Evolutionary conservation across 306 rosid species (phyloP), one percentile per base, ranked within the genome.

Genomic region (Castanea crenata): DNA sequence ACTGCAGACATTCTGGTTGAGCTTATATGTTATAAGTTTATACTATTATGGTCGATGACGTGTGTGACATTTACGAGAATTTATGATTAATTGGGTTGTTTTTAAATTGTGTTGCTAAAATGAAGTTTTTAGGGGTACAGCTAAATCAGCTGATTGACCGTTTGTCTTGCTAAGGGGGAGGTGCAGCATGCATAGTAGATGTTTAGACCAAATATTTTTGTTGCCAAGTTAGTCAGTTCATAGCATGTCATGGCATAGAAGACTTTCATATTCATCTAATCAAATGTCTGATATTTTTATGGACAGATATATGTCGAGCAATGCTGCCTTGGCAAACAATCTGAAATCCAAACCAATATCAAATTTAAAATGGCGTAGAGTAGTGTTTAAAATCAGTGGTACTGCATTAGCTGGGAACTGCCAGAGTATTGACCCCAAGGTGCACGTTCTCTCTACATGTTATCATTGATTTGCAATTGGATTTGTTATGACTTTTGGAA

Each of bases 381-480:
- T 83, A 41, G 73, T 86, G 79, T 73, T 87, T 75, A 87, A 84
- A 84, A 83, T 86, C 38, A 86, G 87, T 11, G 90, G 85, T 65
- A 71, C 85, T 74, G 90, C 90, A 31, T 78, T 86, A 59, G 80
- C 81, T 54, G 90, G 90, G 75, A 84, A 83, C 73, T 74, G 85
- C 85, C 90, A 83, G 81, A 84, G 78, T 49, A 87, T 78, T 16
- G 90, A 87, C 58, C 86, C 84, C 55, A 76, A 84, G 90, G 90
- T 84, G 77, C 69, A 59, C 6, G n/a, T 78, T 81, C 49, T 75
- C 10, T 34, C 19, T 82, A 54, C 29, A 20, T 46, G 31, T 27
- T 70, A 52, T 52, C 69, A 12, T 49, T 49, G 54, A 71, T 20
- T 38, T 51, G 35, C 34, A 65, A 1, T 55, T 71, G 78, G 74